Evolutionary conservation across 495 filamentous ascomycete genomes (phyloP), one percentile per base, ranked within the genome.

Genomic region (Delitschia confertaspora): DNA sequence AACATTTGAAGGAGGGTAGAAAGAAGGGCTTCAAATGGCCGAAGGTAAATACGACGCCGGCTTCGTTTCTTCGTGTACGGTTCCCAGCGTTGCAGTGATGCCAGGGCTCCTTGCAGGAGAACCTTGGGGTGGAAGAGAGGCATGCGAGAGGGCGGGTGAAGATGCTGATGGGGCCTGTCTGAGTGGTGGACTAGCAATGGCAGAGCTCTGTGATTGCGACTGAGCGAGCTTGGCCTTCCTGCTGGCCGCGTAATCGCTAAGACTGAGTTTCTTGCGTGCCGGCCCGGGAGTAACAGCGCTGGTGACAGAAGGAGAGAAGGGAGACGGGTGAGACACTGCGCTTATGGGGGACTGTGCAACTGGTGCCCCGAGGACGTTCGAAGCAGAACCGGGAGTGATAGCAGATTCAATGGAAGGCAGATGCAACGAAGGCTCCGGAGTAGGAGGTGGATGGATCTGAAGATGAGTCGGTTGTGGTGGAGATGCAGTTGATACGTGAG

Each of bases 181-280:
- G 17, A 45, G 19, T 5, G 41, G 20, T 2, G 48, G 39, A 6
- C 6, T 34, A 2, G 32, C 18, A 22, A 19, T 44, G 6, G 14
- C 11, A 4, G 14, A 3, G n/a, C n/a, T n/a, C 18, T 33, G 11
- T 10, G 46, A 29, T 6, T 39, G 32, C 18, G 29, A 40, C 26
- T 54, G 45, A 6, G 27, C 39, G 25, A 49, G 22, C 33, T 54
- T 59, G 30, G 69, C 70, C 55, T 64, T 72, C 45, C 70, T 61
- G 48, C 68, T 74, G n/a, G n/a, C n/a, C 41, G 71, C 73, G 44
- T 85, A 87, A 54, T 84, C 82, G 59, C 79, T 79, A n/a, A 85
- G 56, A 49, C 78, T 87, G 26, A 87, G 80, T 66, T 85, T 87
- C 63, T 68, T 73, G 25, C 76, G 76, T 26, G 73, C 62, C 6